A percentile compares a stretch with the other conserved stretches of the same genome.
These are phyloP conservation scores for Oryza glumipatula DNA, from an alignment of 176 grass and related monocot species.

Conservation along the genomic window DNA sequence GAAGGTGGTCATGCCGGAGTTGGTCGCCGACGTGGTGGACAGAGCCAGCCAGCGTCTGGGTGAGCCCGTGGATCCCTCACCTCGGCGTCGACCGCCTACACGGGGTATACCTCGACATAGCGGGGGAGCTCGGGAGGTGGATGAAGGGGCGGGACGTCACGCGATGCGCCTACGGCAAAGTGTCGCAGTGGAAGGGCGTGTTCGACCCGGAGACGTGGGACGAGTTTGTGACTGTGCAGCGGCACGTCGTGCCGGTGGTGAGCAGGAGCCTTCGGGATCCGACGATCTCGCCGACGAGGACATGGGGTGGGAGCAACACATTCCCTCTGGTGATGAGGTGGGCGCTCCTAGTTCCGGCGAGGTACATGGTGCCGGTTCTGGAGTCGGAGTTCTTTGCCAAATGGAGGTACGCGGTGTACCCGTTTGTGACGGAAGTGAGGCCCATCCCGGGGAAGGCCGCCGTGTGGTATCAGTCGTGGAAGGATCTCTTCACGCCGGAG, in stretches of 20 bases:
- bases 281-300: constrained; percentile 44
- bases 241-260: constrained; percentile 52
- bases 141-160: constrained; percentile 44
- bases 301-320: constrained; percentile 29
- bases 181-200: constrained; percentile 68
- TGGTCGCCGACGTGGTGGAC: constrained; percentile 51
- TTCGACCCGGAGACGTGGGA: constrained; percentile 63
- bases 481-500: constrained; percentile 55
- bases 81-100: constrained; percentile 46
- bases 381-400: constrained; percentile 65
- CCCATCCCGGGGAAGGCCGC: constrained; percentile 22
- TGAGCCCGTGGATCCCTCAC: constrained; percentile 60
- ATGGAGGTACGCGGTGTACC: constrained; percentile 59
- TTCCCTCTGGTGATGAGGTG: constrained; percentile 75
- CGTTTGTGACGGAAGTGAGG: constrained; percentile 46
- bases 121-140: constrained; percentile 52
- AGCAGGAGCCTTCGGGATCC: constrained; percentile 43
- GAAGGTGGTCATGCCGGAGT: constrained; percentile 60
- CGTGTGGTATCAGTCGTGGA: constrained; percentile 68
- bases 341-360: constrained; percentile 48
- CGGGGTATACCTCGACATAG: constrained; percentile 41
- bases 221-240: constrained; percentile 24
- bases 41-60: constrained; percentile 47
- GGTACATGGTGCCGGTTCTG: constrained; percentile 64
- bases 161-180: constrained; percentile 38